Evolutionary conservation across 805 yeast genomes (phyloP).

Genomic region (Tetrapisispora phaffii): DNA sequence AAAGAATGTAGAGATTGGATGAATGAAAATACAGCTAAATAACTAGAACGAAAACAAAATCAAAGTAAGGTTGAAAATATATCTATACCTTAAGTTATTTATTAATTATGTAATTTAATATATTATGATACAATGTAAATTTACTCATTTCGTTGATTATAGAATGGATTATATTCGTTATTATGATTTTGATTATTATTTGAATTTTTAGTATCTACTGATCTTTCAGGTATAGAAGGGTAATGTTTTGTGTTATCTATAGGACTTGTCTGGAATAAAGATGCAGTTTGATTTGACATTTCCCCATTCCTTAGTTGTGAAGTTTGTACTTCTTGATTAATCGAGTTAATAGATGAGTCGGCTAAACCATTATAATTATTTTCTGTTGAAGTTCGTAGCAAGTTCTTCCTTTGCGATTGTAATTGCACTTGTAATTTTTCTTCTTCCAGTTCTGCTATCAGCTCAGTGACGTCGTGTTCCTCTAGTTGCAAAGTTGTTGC

Average conservation of each 20-base stretch:
- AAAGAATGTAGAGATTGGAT: constrained; percentile 14
- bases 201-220: background rate
- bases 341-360: constrained; percentile 1
- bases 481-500: constrained; percentile 59
- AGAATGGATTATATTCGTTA: constrained; percentile 1
- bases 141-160: background rate
- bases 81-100: background rate
- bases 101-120: background rate
- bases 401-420: constrained; percentile 17
- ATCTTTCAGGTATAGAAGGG: background rate
- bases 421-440: constrained; percentile 16
- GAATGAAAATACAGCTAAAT: constrained; percentile 8
- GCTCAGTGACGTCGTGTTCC: constrained; percentile 49
- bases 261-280: constrained; percentile 11
- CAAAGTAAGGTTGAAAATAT: background rate
- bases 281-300: constrained; percentile 1
- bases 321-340: background rate
- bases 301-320: background rate
- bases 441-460: constrained; percentile 21
- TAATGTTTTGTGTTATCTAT: constrained; percentile 6
- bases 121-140: background rate
- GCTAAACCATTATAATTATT: background rate
- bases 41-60: constrained; percentile 5
- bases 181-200: background rate
- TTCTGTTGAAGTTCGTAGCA: constrained; percentile 12